Conservation (phyloP, 2,329 filamentous ascomycete genomes). For the Pseudogymnoascus sp. region DNA sequence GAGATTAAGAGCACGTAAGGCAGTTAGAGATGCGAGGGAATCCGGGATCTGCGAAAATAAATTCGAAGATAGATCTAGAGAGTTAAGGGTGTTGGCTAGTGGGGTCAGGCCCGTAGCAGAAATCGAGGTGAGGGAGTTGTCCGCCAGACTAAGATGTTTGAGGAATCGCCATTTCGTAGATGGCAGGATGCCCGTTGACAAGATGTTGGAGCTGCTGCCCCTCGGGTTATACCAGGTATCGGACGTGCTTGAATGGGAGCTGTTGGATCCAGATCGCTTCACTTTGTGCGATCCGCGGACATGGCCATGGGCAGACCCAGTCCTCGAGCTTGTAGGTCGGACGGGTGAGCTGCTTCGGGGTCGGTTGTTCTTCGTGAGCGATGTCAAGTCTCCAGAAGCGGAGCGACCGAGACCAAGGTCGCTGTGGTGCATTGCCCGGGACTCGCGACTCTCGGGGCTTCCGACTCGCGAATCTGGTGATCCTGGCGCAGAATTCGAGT, state of each 20-base stretch:
- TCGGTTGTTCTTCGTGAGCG: constrained; percentile 30
- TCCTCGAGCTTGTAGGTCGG: constrained; percentile 67
- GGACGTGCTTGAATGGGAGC: constrained; percentile 74
- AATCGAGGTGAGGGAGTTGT: constrained; percentile 82
- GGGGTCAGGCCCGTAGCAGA: constrained; percentile 68
- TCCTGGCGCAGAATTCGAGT: constrained; percentile 60
- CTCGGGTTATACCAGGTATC: constrained; percentile 55
- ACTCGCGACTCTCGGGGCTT: constrained; percentile 15
- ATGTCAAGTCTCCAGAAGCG: constrained; percentile 25
- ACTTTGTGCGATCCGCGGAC: constrained; percentile 64
- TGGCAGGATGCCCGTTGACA: constrained; percentile 64
- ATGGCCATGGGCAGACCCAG: constrained; percentile 48
- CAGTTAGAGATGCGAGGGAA: constrained; percentile 74
- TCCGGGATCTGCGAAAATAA: constrained; percentile 93
- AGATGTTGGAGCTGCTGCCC: constrained; percentile 71
- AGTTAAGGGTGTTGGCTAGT: constrained; percentile 79
- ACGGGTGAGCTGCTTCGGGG: constrained; percentile 75
- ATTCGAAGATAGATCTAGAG: constrained; percentile 86
- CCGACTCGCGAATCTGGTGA: constrained; percentile 42
- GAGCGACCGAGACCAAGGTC: neutral
- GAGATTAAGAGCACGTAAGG: constrained; percentile 84
- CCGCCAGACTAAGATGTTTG: constrained; percentile 81
- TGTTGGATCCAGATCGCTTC: constrained; percentile 80
- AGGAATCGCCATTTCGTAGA: constrained; percentile 91
- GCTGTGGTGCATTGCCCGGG: neutral